Evolutionary conservation across 345 rosid genomes (phyloP), one percentile per base, ranked within the genome.

Genomic region (Salix dunnii): DNA sequence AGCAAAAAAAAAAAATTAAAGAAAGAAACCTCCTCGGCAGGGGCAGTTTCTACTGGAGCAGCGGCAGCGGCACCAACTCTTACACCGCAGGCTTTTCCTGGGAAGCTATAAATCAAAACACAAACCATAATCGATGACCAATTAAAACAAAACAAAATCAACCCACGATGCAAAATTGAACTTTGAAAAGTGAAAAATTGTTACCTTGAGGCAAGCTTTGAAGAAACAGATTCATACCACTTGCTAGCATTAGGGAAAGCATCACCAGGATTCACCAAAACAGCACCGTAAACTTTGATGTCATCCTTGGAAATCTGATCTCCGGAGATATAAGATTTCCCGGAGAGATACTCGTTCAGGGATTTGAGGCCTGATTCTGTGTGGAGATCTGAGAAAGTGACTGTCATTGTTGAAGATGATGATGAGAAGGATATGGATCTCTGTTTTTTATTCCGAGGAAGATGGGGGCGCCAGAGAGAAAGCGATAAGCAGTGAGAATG

Each of bases 1-100:
- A 21, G 25, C 25, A 17, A 40, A 38, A n/a, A n/a, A n/a, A n/a
- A n/a, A n/a, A n/a, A n/a, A n/a, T n/a, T n/a, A n/a, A n/a, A n/a
- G n/a, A 55, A 8, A 74, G 74, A 23, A 60, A 82, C 85, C 84
- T 78, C 77, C 48, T 77, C 68, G 35, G 80, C 83, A 68, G 80
- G 71, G 71, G 77, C 28, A 62, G 55, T 76, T 79, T 84, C 73
- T 46, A 65, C 76, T n/a, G 80, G 35, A 25, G 82, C 84, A 63
- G 87, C 84, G 77, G 78, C 91, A 66, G 71, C 67, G 76, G 87
- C 89, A 62, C 93, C 92, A 73, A 91, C 11, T 33, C 84, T 85
- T 27, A 95, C 99, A 35, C 98, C 97, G 60, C 80, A 83, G 62
- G 99, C 92, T 85, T 90, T 91, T 0, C 98, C 94, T 2, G 97